Percentiles rank a stretch among this genome's conserved stretches.
These are phyloP conservation scores for Termitomyces sp. DNA, from an alignment of 768 basidiomycete genomes.

Conservation along the genomic window DNA sequence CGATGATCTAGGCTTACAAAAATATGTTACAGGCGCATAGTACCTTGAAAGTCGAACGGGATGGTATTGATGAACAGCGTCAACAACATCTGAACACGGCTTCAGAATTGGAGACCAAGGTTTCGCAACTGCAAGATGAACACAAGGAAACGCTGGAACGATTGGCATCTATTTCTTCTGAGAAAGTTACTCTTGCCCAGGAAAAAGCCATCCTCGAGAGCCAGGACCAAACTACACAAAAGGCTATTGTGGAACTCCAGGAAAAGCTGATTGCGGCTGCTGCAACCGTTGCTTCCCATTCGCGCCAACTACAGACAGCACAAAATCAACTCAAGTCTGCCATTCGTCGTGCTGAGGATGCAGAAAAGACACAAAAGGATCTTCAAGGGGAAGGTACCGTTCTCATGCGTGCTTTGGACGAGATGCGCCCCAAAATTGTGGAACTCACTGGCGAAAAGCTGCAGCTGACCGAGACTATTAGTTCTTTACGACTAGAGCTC, in stretches of 20 bases:
- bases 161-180: conserved; percentile 36
- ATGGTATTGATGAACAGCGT: conserved; percentile 45
- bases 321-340: conserved; percentile 66
- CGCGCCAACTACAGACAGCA: conserved; percentile 50
- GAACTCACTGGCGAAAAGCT: conserved; percentile 71
- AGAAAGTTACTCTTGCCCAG: conserved; percentile 40
- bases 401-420: conserved; percentile 76
- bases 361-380: conserved; percentile 64
- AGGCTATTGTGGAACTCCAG: conserved; percentile 45
- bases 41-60: conserved; percentile 55
- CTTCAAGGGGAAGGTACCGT: conserved; percentile 75
- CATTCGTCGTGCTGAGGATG: conserved; percentile 65
- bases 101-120: conserved; percentile 40
- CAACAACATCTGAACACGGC: conserved; percentile 36
- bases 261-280: conserved; percentile 53
- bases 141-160: conserved; percentile 32
- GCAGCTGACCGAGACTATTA: conserved; percentile 60
- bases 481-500: conserved; percentile 47
- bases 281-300: conserved; percentile 44
- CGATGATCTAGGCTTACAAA: not conserved
- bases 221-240: conserved; percentile 39
- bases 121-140: conserved; percentile 39
- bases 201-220: conserved; percentile 46
- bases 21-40: conserved; percentile 40
- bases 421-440: conserved; percentile 82